A percentile compares a stretch with the other conserved stretches of the same genome.
Evolutionary conservation across 805 yeast genomes (phyloP).

Genomic region (Saccharomyces eubayanus): DNA sequence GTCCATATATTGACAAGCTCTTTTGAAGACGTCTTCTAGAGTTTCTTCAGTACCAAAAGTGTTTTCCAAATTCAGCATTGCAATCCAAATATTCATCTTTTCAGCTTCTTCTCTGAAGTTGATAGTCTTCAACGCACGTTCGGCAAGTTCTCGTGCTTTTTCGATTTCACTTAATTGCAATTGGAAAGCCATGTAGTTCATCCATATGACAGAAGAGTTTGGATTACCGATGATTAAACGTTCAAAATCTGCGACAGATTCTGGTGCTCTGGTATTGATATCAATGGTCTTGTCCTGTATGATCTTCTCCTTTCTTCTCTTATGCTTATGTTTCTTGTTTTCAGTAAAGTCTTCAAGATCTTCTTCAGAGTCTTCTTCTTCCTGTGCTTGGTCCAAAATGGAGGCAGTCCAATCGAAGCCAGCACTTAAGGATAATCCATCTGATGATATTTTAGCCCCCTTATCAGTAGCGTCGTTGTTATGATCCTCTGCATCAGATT

Average conservation of each 20-base stretch:
- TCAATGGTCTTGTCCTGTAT: constrained; percentile 81
- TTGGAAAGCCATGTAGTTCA: constrained; percentile 97
- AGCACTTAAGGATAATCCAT: constrained; percentile 63
- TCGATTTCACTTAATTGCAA: constrained; percentile 89
- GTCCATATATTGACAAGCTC: constrained; percentile 88
- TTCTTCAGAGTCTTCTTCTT: constrained; percentile 46
- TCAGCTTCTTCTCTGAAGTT: constrained; percentile 87
- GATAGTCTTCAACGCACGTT: constrained; percentile 85
- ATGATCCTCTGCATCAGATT: constrained; percentile 26
- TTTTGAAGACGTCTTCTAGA: constrained; percentile 69
- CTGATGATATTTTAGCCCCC: constrained; percentile 22
- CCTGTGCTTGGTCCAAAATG: constrained; percentile 71
- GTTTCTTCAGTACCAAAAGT: constrained; percentile 84
- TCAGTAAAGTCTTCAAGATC: constrained; percentile 46
- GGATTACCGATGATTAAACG: constrained; percentile 87
- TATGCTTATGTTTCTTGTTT: constrained; percentile 38
- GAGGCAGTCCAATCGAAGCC: constrained; percentile 97
- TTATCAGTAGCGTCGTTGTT: constrained; percentile 19
- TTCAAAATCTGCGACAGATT: constrained; percentile 86
- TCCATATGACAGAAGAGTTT: constrained; percentile 89
- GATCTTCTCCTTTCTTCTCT: constrained; percentile 35
- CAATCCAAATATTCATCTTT: constrained; percentile 92
- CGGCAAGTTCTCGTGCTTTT: constrained; percentile 87
- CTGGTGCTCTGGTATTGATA: constrained; percentile 77
- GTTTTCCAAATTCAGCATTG: constrained; percentile 85